A percentile compares a stretch with the other conserved stretches of the same genome.
Evolutionary conservation across 345 rosid species (phyloP).

Genomic region (Ailanthus altissimus): DNA sequence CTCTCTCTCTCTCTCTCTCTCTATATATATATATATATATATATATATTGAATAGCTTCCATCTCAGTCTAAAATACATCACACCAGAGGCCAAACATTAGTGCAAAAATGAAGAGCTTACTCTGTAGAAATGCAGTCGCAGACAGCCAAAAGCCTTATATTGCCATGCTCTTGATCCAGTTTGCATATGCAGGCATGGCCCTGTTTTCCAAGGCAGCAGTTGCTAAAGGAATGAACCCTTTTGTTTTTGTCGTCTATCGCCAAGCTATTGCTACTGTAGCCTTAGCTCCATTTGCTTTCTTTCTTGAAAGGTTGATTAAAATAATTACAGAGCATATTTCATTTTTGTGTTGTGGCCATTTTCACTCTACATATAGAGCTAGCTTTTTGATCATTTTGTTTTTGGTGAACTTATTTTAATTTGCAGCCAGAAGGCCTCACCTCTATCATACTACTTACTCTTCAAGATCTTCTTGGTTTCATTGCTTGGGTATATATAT

Average conservation of each 20-base stretch:
- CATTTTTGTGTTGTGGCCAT: neutral
- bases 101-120: constrained; percentile 26
- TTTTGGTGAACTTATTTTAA: neutral
- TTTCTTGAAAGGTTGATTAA: constrained; percentile 66
- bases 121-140: constrained; percentile 14
- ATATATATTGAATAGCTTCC: constrained; percentile 17
- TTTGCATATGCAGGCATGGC: constrained; percentile 79
- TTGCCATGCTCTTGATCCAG: constrained; percentile 67
- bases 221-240: constrained; percentile 76
- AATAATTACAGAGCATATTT: too few species aligned
- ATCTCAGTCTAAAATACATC: neutral
- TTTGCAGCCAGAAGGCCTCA: constrained; percentile 44
- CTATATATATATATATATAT: too few species aligned
- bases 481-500: constrained; percentile 49
- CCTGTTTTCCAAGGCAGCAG: constrained; percentile 72
- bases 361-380: neutral
- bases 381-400: neutral
- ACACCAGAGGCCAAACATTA: neutral
- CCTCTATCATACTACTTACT: constrained; percentile 45
- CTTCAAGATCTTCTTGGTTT: constrained; percentile 53
- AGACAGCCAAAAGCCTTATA: constrained; percentile 49
- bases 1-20: too few species aligned
- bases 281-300: constrained; percentile 70
- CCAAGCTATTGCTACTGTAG: constrained; percentile 70
- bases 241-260: constrained; percentile 75